Evolutionary conservation across 352 stramenopile genomes (phyloP).

Genomic region (Thalassiosira hispida): DNA sequence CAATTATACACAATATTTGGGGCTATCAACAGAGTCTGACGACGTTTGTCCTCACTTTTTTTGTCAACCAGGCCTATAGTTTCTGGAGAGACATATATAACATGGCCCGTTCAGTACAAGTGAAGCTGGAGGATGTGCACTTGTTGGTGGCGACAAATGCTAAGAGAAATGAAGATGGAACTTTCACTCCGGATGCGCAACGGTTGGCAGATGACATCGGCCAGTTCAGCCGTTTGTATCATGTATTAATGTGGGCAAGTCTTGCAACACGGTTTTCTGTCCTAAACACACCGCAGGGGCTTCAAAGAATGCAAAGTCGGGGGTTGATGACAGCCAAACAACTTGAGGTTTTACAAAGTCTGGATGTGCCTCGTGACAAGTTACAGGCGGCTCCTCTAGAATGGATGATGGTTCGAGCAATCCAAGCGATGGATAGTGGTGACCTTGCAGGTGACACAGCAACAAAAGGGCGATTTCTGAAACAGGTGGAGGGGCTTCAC

Average conservation of each 20-base stretch:
- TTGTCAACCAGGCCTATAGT: slow-evolving; percentile 55
- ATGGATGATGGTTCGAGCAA: slow-evolving; percentile 56
- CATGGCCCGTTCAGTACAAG: slow-evolving; percentile 50
- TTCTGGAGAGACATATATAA: slow-evolving; percentile 56
- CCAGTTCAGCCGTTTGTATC: slow-evolving; percentile 55
- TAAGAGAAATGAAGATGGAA: slow-evolving; percentile 22
- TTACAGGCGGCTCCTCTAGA: slow-evolving; percentile 53
- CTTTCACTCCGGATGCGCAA: slow-evolving; percentile 18
- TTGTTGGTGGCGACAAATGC: slow-evolving; percentile 49
- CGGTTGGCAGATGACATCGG: slow-evolving; percentile 35
- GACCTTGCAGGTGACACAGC: slow-evolving; percentile 37
- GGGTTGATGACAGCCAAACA: slow-evolving; percentile 51
- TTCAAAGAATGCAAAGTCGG: slow-evolving; percentile 40
- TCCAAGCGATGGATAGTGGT: slow-evolving; percentile 39
- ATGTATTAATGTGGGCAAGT: slow-evolving; percentile 62
- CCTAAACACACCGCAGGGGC: slow-evolving; percentile 44
- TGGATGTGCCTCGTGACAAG: slow-evolving; percentile 43
- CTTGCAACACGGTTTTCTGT: slow-evolving; percentile 42
- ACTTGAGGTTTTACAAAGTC: slow-evolving; percentile 35
- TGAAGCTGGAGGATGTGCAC: slow-evolving; percentile 39
- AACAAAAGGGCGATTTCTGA: slow-evolving; percentile 39
- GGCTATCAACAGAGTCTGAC: slow-evolving; percentile 31
- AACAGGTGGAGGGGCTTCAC: slow-evolving; percentile 28
- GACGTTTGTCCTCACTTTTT: slow-evolving; percentile 71
- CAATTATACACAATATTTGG: not conserved